phyloP scores from a whole-genome alignment of 2,329 filamentous ascomycete genomes.

The Alternaria sp. region DNA sequence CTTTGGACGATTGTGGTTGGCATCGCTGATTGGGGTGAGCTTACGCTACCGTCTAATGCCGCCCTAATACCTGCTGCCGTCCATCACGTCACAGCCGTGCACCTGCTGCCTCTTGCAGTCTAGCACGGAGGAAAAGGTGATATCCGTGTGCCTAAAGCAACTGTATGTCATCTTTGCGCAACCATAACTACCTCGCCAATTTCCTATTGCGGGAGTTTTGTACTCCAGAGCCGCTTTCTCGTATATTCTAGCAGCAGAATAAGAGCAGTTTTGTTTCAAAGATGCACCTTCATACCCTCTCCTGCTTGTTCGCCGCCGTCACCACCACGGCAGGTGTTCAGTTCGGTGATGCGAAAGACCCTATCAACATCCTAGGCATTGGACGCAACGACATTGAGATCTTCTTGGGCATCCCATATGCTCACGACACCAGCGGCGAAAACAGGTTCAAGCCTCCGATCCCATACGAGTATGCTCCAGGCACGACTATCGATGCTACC shows the following conservation, averaged over 20 bases:
- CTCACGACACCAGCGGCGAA: constrained; percentile 56
- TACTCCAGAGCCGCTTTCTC: background rate
- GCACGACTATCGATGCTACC: constrained; percentile 52
- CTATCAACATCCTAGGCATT: constrained; percentile 56
- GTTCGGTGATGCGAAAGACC: constrained; percentile 19
- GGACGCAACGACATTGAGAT: constrained; percentile 57
- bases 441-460: constrained; percentile 60
- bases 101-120: constrained; percentile 16
- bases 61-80: constrained; percentile 1
- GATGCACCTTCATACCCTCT: constrained; percentile 17
- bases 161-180: constrained; percentile 5
- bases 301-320: constrained; percentile 16
- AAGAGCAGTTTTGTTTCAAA: constrained; percentile 5
- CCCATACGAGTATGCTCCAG: constrained; percentile 44
- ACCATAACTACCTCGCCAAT: constrained; percentile 6
- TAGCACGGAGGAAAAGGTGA: constrained; percentile 4
- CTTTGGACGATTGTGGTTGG: background rate
- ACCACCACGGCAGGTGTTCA: constrained; percentile 16
- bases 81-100: constrained; percentile 15
- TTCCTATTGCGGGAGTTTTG: background rate
- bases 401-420: constrained; percentile 60
- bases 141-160: constrained; percentile 8
- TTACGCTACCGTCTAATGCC: constrained; percentile 14
- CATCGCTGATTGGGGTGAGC: constrained; percentile 6
- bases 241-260: background rate